These are phyloP conservation scores for Euphorbia schlechtendalii DNA, from an alignment of 441 rosid genomes.

Conservation along the genomic window DNA sequence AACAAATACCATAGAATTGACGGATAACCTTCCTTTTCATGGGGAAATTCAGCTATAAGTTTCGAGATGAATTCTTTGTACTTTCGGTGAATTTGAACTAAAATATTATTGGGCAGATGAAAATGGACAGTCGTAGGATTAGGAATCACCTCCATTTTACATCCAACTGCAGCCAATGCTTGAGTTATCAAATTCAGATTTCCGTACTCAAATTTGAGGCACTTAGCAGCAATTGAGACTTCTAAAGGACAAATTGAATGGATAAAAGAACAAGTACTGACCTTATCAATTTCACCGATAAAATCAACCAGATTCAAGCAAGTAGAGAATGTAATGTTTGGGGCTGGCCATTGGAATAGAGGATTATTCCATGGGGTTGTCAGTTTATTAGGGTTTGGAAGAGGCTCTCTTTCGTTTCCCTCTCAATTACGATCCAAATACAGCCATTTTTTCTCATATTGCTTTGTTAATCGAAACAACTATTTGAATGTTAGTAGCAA, in stretches of 20 bases:
- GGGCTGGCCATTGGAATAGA: conserved; percentile 94
- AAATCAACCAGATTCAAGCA: conserved; percentile 36
- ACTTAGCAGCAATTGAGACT: too few species aligned
- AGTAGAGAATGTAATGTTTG: too few species aligned
- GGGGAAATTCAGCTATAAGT: too few species aligned
- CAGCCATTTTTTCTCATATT: conserved; percentile 80
- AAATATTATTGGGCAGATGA: conserved; percentile 76
- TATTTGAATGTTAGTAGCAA: conserved; percentile 76
- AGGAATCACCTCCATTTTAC: conserved; percentile 85
- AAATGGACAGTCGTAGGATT: conserved; percentile 94
- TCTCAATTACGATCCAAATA: conserved; percentile 78
- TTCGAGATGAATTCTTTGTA: conserved; percentile 57
- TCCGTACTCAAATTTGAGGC: not conserved
- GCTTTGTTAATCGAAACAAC: conserved; percentile 79
- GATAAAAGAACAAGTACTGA: conserved; percentile 20
- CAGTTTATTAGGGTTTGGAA: conserved; percentile 75
- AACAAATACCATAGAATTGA: conserved; percentile 70
- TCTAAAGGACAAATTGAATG: too few species aligned
- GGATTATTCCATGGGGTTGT: conserved; percentile 77
- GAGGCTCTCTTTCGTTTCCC: conserved; percentile 80
- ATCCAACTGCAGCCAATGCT: conserved; percentile 83
- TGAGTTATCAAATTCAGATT: conserved; percentile 84
- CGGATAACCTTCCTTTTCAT: conserved; percentile 85
- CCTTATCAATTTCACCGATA: conserved; percentile 74
- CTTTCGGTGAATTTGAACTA: conserved; percentile 69